phyloP scores from a whole-genome alignment of 176 grass and related monocot genomes.

The Carex parvula region DNA sequence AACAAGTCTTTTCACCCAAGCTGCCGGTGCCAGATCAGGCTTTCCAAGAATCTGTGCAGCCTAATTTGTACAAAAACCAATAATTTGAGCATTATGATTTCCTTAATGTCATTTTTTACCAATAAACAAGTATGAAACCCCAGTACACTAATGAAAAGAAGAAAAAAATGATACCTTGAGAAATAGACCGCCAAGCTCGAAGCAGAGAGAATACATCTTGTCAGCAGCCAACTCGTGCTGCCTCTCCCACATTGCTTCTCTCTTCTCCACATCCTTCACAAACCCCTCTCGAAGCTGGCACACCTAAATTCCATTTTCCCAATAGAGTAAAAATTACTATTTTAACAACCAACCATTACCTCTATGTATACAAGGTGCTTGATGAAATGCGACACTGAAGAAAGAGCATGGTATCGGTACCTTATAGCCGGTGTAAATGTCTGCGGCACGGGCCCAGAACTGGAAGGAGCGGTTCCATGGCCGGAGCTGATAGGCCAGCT shows the following conservation, averaged over 20 bases:
- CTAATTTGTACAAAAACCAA: slow-evolving; percentile 35
- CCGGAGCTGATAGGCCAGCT: slow-evolving; percentile 43
- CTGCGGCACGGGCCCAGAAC: slow-evolving; percentile 78
- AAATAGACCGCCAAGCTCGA: slow-evolving; percentile 82
- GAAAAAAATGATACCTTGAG: slow-evolving; percentile 54
- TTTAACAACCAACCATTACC: neutral
- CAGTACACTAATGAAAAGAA: neutral
- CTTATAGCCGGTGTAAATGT: slow-evolving; percentile 96
- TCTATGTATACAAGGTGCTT: slow-evolving; percentile 6
- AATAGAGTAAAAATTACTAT: neutral
- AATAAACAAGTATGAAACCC: neutral
- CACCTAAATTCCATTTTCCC: slow-evolving; percentile 33
- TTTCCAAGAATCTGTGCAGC: slow-evolving; percentile 90
- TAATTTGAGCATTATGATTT: slow-evolving; percentile 1
- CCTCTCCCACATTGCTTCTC: slow-evolving; percentile 83
- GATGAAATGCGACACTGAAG: slow-evolving; percentile 27
- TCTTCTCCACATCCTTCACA: slow-evolving; percentile 52
- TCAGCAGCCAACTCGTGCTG: slow-evolving; percentile 77
- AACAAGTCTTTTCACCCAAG: slow-evolving; percentile 91
- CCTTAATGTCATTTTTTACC: neutral
- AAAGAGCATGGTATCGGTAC: slow-evolving; percentile 39
- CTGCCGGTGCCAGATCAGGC: slow-evolving; percentile 79
- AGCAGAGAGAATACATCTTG: slow-evolving; percentile 98
- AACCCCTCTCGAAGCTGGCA: slow-evolving; percentile 61
- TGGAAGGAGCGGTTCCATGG: slow-evolving; percentile 73